A percentile compares a stretch with the other conserved stretches of the same genome.
Conservation (phyloP, 176 grass and related monocot genomes). For the Areca catechu region DNA sequence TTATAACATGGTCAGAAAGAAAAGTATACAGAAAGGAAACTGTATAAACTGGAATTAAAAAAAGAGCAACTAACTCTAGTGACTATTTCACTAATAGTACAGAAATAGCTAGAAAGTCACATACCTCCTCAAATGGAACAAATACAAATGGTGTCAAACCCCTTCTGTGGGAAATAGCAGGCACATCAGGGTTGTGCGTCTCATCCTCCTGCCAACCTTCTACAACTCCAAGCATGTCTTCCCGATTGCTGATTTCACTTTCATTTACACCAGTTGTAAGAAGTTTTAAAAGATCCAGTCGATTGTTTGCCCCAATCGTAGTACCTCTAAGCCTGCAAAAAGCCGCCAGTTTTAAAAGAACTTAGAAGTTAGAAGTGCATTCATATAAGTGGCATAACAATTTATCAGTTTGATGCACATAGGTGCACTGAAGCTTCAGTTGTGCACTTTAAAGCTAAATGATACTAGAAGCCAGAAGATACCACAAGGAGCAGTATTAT, state of each 20-base stretch:
- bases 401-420: too few relatives aligned
- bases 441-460: too few relatives aligned
- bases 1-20: too few relatives aligned
- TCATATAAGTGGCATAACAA: too few relatives aligned
- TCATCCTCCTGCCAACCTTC: conserved; percentile 84
- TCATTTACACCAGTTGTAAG: conserved; percentile 80
- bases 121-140: conserved; percentile 92
- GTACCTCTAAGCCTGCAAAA: conserved; percentile 79
- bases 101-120: not conserved
- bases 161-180: conserved; percentile 74
- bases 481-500: not conserved
- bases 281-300: conserved; percentile 78
- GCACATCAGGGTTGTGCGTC: conserved; percentile 82
- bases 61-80: not conserved
- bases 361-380: not conserved
- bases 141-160: conserved; percentile 84
- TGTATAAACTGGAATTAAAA: not conserved
- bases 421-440: too few relatives aligned
- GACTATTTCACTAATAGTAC: not conserved
- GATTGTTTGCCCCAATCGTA: conserved; percentile 67
- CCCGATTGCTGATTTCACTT: conserved; percentile 55
- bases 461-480: too few relatives aligned
- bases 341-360: not conserved
- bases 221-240: conserved; percentile 62
- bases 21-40: too few relatives aligned